A percentile compares a stretch with the other conserved stretches of the same genome.
These are phyloP conservation scores for Akebia trifoliata DNA, from an alignment of 164 flowering plant genomes.

Conservation along the genomic window DNA sequence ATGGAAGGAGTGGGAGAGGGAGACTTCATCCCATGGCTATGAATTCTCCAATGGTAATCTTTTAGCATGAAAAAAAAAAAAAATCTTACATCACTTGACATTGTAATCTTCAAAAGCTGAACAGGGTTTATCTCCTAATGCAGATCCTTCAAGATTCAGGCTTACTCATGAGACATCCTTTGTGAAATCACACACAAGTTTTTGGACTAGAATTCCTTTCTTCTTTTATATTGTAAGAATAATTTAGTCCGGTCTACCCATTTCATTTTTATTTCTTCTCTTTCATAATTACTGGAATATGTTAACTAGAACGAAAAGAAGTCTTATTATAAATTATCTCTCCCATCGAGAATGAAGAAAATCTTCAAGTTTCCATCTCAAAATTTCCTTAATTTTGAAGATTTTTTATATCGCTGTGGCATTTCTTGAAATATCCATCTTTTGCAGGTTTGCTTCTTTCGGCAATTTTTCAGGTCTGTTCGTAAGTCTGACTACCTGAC, in stretches of 20 bases:
- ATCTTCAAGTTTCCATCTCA: no score
- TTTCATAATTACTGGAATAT: no score
- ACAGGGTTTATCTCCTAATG: slow-evolving; percentile 8
- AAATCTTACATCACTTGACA: no score
- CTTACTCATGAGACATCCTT: slow-evolving; percentile 95
- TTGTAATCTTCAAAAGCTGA: slow-evolving; percentile 4
- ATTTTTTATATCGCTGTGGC: no score
- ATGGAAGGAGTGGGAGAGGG: slow-evolving; percentile 93
- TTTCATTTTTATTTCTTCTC: background rate
- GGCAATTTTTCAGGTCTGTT: slow-evolving; percentile 85
- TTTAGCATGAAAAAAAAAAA: background rate
- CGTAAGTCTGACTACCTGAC: slow-evolving; percentile 74
- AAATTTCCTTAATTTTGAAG: no score
- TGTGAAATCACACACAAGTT: slow-evolving; percentile 75
- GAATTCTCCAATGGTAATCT: slow-evolving; percentile 71
- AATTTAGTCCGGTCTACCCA: background rate
- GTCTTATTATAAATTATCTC: no score
- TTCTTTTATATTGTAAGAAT: slow-evolving; percentile 73
- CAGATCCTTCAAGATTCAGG: slow-evolving; percentile 97
- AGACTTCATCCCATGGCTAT: slow-evolving; percentile 54
- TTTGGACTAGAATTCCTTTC: slow-evolving; percentile 71
- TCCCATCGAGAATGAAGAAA: no score
- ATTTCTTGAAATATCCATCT: background rate
- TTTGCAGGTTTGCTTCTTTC: slow-evolving; percentile 76
- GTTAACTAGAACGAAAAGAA: no score